phyloP scores from a whole-genome alignment of 2,329 filamentous ascomycete species.

The Trichoderma koningiopsis region DNA sequence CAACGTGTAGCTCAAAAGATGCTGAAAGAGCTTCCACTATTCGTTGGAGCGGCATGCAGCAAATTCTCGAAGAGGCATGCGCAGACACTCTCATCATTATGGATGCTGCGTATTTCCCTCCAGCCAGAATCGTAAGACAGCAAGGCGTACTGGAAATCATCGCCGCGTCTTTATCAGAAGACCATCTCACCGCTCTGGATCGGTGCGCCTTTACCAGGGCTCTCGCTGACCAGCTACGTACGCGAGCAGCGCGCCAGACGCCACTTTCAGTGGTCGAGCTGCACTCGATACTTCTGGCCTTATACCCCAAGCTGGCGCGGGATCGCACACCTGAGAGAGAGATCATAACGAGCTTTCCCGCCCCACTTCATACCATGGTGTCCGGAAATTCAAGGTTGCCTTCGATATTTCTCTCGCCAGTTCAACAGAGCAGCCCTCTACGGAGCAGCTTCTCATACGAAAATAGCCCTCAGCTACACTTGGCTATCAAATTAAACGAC shows the following conservation, averaged over 20 bases:
- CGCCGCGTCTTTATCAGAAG: conserved; percentile 57
- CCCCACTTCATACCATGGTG: conserved; percentile 59
- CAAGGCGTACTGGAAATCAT: conserved; percentile 59
- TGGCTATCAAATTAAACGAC: conserved; percentile 55
- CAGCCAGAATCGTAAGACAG: conserved; percentile 53
- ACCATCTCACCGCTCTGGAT: conserved; percentile 51
- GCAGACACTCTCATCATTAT: conserved; percentile 61
- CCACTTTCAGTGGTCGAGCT: conserved; percentile 56
- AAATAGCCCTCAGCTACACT: conserved; percentile 51
- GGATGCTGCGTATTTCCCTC: conserved; percentile 61
- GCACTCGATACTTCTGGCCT: conserved; percentile 55
- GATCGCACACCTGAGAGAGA: conserved; percentile 53
- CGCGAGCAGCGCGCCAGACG: conserved; percentile 47
- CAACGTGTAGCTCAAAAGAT: conserved; percentile 48
- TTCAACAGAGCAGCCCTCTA: conserved; percentile 46
- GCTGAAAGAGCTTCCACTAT: conserved; percentile 50
- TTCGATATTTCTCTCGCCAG: conserved; percentile 57
- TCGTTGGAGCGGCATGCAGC: conserved; percentile 59
- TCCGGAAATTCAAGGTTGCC: conserved; percentile 56
- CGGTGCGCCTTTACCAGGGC: conserved; percentile 56
- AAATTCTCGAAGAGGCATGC: conserved; percentile 56
- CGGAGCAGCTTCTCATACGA: conserved; percentile 45
- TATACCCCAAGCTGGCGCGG: conserved; percentile 55
- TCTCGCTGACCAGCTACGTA: conserved; percentile 53
- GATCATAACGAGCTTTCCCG: conserved; percentile 51